Evolutionary conservation across 352 stramenopile species (phyloP).

Genomic region (Phytophthora nicotianae): DNA sequence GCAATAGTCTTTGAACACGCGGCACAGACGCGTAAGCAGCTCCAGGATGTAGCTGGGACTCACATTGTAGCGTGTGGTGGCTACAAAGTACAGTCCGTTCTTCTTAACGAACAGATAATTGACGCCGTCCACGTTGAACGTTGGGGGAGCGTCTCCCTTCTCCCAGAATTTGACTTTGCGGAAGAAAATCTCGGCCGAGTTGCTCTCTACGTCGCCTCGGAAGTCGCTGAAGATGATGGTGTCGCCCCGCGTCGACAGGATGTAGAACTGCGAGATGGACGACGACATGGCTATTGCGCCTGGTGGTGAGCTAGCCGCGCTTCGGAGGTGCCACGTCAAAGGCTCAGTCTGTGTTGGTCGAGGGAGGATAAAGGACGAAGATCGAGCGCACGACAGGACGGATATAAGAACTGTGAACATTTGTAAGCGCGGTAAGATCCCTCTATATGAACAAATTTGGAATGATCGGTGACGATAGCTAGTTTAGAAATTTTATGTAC

Average conservation of each 20-base stretch:
- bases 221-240: slow-evolving; percentile 99
- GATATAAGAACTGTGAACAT: slow-evolving; percentile 19
- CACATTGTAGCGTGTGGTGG: slow-evolving; percentile 96
- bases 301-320: background rate
- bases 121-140: slow-evolving; percentile 97
- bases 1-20: slow-evolving; percentile 99
- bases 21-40: slow-evolving; percentile 92
- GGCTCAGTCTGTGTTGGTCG: slow-evolving; percentile 10
- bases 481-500: no score
- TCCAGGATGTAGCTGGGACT: slow-evolving; percentile 96
- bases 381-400: slow-evolving; percentile 19
- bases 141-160: slow-evolving; percentile 94
- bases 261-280: slow-evolving; percentile 98
- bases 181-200: slow-evolving; percentile 97
- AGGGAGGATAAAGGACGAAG: slow-evolving; percentile 16
- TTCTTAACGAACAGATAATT: slow-evolving; percentile 99
- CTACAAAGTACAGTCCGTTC: slow-evolving; percentile 98
- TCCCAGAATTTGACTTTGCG: slow-evolving; percentile 99
- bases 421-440: slow-evolving; percentile 12
- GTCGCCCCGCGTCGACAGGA: slow-evolving; percentile 97
- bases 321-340: slow-evolving; percentile 28
- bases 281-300: slow-evolving; percentile 40
- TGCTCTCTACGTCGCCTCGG: slow-evolving; percentile 86
- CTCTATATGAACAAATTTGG: slow-evolving; percentile 22
- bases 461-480: background rate